These are phyloP conservation scores for Cercospora berteroae DNA, from an alignment of 2,329 filamentous ascomycete genomes.

Conservation along the genomic window DNA sequence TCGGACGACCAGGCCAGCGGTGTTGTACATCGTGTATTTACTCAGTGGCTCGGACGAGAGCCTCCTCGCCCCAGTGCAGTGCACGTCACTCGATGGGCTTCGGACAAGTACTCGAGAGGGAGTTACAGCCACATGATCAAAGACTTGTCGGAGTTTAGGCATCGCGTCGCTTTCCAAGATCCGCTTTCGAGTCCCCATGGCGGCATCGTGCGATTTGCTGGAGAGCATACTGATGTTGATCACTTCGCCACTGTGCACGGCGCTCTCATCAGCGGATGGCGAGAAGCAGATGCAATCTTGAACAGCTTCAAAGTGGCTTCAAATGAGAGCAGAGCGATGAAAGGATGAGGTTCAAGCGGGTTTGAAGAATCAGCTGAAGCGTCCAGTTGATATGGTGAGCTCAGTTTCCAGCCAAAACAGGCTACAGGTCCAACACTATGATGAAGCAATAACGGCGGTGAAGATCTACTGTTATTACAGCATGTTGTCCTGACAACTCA, in stretches of 20 bases:
- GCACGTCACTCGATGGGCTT: conserved; percentile 29
- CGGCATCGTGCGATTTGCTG: conserved; percentile 27
- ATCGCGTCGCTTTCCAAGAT: conserved; percentile 24
- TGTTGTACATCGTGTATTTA: conserved; percentile 27
- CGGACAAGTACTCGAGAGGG: conserved; percentile 23
- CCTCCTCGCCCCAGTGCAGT: conserved; percentile 25
- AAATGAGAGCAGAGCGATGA: neutral
- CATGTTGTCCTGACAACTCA: neutral
- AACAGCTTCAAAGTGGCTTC: conserved; percentile 5
- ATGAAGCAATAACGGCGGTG: neutral
- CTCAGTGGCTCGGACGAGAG: conserved; percentile 24
- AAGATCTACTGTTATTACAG: neutral
- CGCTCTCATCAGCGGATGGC: conserved; percentile 29
- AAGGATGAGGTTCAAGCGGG: neutral
- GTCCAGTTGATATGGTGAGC: neutral
- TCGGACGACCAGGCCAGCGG: conserved; percentile 20
- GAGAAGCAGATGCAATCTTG: conserved; percentile 28
- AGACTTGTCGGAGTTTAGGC: conserved; percentile 21
- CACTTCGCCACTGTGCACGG: conserved; percentile 33
- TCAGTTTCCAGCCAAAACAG: neutral
- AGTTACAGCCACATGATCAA: conserved; percentile 33
- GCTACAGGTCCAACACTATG: neutral
- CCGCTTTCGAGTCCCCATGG: conserved; percentile 17
- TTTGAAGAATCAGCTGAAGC: neutral
- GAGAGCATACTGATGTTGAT: conserved; percentile 30